Base-by-base conservation (phyloP, 2,329 filamentous ascomycete genomes). In the Fusarium sp. region DNA sequence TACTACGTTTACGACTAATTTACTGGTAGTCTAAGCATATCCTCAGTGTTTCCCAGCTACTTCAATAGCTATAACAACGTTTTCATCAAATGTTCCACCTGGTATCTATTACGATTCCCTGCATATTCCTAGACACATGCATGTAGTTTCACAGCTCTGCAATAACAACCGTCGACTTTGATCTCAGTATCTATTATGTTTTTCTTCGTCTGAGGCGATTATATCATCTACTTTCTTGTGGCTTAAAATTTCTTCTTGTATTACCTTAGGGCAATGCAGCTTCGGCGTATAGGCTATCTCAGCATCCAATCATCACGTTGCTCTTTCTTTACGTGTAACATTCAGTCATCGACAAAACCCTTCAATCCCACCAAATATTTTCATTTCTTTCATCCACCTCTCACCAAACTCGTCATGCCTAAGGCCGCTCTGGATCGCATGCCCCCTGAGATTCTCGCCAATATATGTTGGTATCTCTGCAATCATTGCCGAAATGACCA, bases 101-200 rank as follows among this genome's bases (percentile, higher is more conserved):
- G 18, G 20, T n/a, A 12, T 18, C 6, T 37, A 9, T 15, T n/a
- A 0, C 3, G 3, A 0, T 26, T 26, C 8, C 3, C 8, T 23
- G 2, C 7, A 10, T 23, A 30, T 44, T 17, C 18, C 12, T 6
- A 23, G 5, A 0, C 0, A 10, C 17, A 6, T 7, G 13, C 15
- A 4, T 14, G 18, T 23, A 18, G 10, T 20, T 33, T 3, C 46
- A 11, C 3, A 8, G 18, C 10, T 17, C 7, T 5, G 23, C 32
- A 26, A 7, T 15, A 18, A 33, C 15, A 13, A 15, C 32, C 20
- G 4, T 9, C 20, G 9, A 52, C 4, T 37, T 26, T 50, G 48
- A 37, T 17, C 32, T 26, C 14, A 6, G n/a, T 3, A 2, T 14
- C 45, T n/a, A 20, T 8, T 7, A 0, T 32, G 32, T 23, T 20